Evolutionary conservation across 2,329 filamentous ascomycete species (phyloP).

Genomic region (Reticulascus tulasneorum): DNA sequence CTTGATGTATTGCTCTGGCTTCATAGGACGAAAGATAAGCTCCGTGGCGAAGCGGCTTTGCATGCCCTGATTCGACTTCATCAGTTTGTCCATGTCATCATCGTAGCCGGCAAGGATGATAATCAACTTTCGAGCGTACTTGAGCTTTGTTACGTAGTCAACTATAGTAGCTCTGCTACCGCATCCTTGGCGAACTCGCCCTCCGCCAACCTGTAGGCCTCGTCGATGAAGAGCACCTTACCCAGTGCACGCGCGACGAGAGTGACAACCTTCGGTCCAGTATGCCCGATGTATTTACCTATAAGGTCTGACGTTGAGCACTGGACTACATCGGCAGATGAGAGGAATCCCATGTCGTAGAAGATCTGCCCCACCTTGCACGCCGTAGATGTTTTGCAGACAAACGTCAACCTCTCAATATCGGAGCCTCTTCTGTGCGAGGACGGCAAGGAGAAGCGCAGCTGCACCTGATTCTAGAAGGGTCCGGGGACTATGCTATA

Average conservation of each 20-base stretch:
- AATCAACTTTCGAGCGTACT: constrained; percentile 43
- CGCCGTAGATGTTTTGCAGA: constrained; percentile 56
- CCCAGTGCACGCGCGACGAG: constrained; percentile 48
- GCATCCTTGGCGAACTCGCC: constrained; percentile 36
- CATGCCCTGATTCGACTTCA: constrained; percentile 47
- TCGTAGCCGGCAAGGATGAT: constrained; percentile 54
- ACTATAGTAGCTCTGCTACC: constrained; percentile 23
- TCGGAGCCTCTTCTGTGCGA: too few relatives aligned
- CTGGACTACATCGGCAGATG: constrained; percentile 47
- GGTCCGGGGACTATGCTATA: too few relatives aligned
- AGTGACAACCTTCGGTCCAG: constrained; percentile 49
- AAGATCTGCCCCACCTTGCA: constrained; percentile 54
- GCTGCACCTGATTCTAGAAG: too few relatives aligned
- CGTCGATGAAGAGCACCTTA: constrained; percentile 53
- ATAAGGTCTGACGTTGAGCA: constrained; percentile 52
- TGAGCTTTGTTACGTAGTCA: constrained; percentile 29
- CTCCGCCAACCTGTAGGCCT: constrained; percentile 46
- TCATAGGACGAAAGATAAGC: constrained; percentile 7
- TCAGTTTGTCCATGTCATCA: constrained; percentile 45
- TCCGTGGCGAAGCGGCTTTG: constrained; percentile 40
- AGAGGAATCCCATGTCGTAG: constrained; percentile 55
- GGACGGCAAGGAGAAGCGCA: too few relatives aligned
- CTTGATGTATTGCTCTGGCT: constrained; percentile 6
- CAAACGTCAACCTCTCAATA: too few relatives aligned
- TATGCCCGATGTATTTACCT: constrained; percentile 52